Conservation (phyloP, 2,329 filamentous ascomycete genomes). For the Botrytis porri region DNA sequence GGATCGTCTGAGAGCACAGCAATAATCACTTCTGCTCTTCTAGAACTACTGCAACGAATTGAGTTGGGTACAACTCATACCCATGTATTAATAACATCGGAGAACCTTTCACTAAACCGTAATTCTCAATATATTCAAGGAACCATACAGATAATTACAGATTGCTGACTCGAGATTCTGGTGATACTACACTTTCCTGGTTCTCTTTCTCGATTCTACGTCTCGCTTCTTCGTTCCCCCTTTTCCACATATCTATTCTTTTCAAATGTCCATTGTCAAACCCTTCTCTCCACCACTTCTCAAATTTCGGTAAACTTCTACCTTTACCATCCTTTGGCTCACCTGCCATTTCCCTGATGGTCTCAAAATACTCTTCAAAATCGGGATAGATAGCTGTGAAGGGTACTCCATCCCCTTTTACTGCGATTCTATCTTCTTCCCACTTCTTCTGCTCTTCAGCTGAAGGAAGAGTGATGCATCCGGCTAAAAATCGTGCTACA, state of each 20-base stretch:
- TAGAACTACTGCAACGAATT: neutral
- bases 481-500: conserved; percentile 56
- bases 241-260: conserved; percentile 57
- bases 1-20: neutral
- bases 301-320: conserved; percentile 46
- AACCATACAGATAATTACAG: neutral
- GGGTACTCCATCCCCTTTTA: conserved; percentile 53
- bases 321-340: conserved; percentile 45
- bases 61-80: neutral
- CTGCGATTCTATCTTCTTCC: conserved; percentile 54
- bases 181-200: neutral
- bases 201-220: conserved; percentile 23
- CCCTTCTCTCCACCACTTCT: conserved; percentile 46
- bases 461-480: conserved; percentile 50
- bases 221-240: conserved; percentile 45
- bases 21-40: neutral
- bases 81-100: neutral
- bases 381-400: conserved; percentile 59
- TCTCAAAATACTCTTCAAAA: conserved; percentile 64
- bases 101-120: neutral
- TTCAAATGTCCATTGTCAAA: conserved; percentile 55
- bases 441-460: conserved; percentile 50
- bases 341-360: conserved; percentile 49
- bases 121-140: neutral
- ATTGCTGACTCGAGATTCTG: neutral